Evolutionary conservation across 139 green algal species (phyloP), one percentile per base, ranked within the genome.

Genomic region (Protoeuglena noctilucae): DNA sequence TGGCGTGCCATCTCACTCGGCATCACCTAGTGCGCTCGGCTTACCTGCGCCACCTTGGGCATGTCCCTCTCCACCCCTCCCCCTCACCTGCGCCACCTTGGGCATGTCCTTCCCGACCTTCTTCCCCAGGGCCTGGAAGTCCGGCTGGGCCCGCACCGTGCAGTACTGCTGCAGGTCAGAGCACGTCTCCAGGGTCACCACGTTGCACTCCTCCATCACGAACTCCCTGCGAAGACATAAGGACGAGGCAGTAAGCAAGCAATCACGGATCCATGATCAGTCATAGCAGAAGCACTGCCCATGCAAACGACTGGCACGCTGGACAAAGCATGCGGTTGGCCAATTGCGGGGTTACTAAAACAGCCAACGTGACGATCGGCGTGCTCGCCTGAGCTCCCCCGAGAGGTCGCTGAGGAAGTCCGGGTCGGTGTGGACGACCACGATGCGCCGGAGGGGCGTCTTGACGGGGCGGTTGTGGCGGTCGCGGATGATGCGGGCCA

Each of bases 151-250:
- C 1, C 73, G 58, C 26, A 93, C 30, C 2, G 60, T 74, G 21
- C 61, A 64, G 51, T 82, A 94, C 63, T 85, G 64, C 30, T 85
- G 62, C 21, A 68, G 68, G 73, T 97, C 80, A 17, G 54, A 52
- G 69, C 82, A 94, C 9, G 67, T 68, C 56, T 75, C 61, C 22
- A 98, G 56, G 12, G 56, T 48, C 6, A 70, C 58, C 58, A 92
- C 79, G 67, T 96, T 96, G 16, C 90, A 63, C 75, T 98, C 90
- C 51, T 87, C 78, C n/a, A 65, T 50, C 28, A 98, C 83, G 57
- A 93, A 98, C 63, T 89, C 74, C 24, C 54, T 51, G 52, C 95
- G 73, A 58, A 82, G 69, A 22, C 84, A 81, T 82, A 65, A 30
- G 60, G 9, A 40, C 28, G 16, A 54, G 17, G 28, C 50, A 56